Evolutionary conservation across 1,284 basidiomycete species (phyloP).

Genomic region (Cerrena zonata): DNA sequence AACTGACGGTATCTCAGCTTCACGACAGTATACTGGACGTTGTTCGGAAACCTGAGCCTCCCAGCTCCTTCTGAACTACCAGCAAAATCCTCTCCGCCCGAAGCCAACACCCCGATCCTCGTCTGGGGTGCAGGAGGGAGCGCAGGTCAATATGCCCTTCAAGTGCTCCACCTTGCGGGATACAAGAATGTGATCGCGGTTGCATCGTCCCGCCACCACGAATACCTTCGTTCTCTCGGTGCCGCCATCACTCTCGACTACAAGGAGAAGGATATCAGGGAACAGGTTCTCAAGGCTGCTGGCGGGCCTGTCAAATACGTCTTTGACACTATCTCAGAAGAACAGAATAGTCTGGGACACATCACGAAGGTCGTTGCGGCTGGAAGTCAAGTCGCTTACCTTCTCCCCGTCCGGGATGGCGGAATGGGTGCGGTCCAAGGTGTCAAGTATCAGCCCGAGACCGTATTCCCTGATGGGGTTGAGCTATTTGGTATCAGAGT

Average conservation of each 20-base stretch:
- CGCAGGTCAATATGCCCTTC: slow-evolving; percentile 48
- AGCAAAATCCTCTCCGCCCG: slow-evolving; percentile 26
- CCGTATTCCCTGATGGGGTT: slow-evolving; percentile 1
- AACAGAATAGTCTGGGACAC: slow-evolving; percentile 28
- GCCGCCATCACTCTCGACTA: slow-evolving; percentile 51
- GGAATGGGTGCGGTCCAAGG: not conserved
- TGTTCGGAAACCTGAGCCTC: slow-evolving; percentile 39
- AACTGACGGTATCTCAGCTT: slow-evolving; percentile 1
- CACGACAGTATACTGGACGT: slow-evolving; percentile 38
- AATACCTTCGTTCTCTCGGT: slow-evolving; percentile 41
- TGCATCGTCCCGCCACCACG: slow-evolving; percentile 45
- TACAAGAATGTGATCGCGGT: slow-evolving; percentile 49
- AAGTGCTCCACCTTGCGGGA: slow-evolving; percentile 46
- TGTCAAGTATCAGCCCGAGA: not conserved
- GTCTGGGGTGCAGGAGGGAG: slow-evolving; percentile 56
- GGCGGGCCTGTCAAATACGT: slow-evolving; percentile 34
- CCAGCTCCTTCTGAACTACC: slow-evolving; percentile 37
- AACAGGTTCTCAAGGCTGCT: slow-evolving; percentile 37
- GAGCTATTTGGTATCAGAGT: not conserved
- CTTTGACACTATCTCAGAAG: slow-evolving; percentile 40
- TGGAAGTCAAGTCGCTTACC: slow-evolving; percentile 35
- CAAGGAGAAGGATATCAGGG: slow-evolving; percentile 33
- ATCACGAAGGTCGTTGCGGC: slow-evolving; percentile 32
- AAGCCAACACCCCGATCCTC: slow-evolving; percentile 37
- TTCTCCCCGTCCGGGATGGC: slow-evolving; percentile 43